A percentile compares a stretch with the other conserved stretches of the same genome.
phyloP scores from a whole-genome alignment of 2,329 filamentous ascomycete species.

The Cercospora canescens region DNA sequence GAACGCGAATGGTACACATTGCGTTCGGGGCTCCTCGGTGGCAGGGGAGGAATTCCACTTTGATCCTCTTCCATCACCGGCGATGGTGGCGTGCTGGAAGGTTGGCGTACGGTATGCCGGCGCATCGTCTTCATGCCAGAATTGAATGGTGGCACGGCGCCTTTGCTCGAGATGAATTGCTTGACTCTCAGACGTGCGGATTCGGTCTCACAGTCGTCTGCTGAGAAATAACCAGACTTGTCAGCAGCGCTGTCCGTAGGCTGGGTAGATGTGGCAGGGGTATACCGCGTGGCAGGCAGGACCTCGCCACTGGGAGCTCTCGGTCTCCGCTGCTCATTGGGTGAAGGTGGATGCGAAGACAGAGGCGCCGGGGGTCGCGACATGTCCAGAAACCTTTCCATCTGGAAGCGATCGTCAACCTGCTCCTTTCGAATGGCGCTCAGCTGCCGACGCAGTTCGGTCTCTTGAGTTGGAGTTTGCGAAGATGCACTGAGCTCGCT shows the following conservation, averaged over 20 bases:
- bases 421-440: constrained; percentile 31
- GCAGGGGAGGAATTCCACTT: constrained; percentile 17
- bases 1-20: constrained; percentile 12
- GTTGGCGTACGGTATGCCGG: constrained; percentile 9
- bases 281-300: constrained; percentile 22
- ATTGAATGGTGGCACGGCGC: constrained; percentile 24
- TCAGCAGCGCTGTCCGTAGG: background rate
- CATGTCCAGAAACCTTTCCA: constrained; percentile 32
- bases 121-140: constrained; percentile 23
- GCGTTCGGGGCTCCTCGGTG: constrained; percentile 24
- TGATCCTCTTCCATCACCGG: constrained; percentile 23
- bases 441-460: constrained; percentile 26
- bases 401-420: constrained; percentile 31
- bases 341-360: constrained; percentile 19
- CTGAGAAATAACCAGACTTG: constrained; percentile 12
- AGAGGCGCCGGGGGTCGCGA: constrained; percentile 20
- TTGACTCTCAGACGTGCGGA: constrained; percentile 20
- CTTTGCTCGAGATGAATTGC: constrained; percentile 26
- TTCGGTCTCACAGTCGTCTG: constrained; percentile 16
- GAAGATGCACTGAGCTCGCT: constrained; percentile 17
- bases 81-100: constrained; percentile 21
- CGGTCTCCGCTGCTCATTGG: constrained; percentile 1
- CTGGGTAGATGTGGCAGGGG: constrained; percentile 11
- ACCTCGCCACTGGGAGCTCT: constrained; percentile 22
- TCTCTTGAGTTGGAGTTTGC: constrained; percentile 11